Evolutionary conservation across 306 rosid genomes (phyloP).

Genomic region (Gastrolobium bilobum): DNA sequence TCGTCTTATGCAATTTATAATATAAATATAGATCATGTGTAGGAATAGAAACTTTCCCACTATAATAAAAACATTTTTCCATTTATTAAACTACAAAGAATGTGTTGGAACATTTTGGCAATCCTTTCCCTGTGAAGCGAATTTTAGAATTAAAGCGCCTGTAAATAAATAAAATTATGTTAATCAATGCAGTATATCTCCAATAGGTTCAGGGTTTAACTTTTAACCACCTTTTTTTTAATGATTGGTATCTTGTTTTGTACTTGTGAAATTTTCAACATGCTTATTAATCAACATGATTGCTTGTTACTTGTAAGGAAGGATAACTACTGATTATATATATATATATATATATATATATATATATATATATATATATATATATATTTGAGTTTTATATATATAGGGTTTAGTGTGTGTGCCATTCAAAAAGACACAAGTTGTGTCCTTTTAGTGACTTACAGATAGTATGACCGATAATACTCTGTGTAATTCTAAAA

Average conservation of each 20-base stretch:
- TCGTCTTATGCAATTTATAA: constrained; percentile 3
- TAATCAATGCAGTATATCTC: constrained; percentile 12
- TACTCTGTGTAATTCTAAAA: too few relatives aligned
- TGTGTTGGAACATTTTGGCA: neutral
- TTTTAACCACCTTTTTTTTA: constrained; percentile 34
- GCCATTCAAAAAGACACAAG: too few relatives aligned
- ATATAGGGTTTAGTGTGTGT: too few relatives aligned
- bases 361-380: too few relatives aligned
- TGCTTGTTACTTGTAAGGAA: neutral
- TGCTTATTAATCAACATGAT: constrained; percentile 39
- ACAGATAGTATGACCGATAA: too few relatives aligned
- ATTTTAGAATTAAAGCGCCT: neutral
- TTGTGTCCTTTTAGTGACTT: too few relatives aligned
- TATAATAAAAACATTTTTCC: too few relatives aligned
- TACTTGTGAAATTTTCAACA: constrained; percentile 35
- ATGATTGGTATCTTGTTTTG: constrained; percentile 21
- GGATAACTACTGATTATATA: constrained; percentile 32
- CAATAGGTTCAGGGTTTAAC: constrained; percentile 22
- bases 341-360: neutral
- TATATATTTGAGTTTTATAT: too few relatives aligned
- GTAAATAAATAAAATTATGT: neutral
- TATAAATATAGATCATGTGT: too few relatives aligned
- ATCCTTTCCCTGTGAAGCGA: neutral
- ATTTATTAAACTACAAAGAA: neutral
- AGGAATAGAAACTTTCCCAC: too few relatives aligned